Conservation (phyloP, 1,139 yeast species). For the Tardiomyces depauwii region DNA sequence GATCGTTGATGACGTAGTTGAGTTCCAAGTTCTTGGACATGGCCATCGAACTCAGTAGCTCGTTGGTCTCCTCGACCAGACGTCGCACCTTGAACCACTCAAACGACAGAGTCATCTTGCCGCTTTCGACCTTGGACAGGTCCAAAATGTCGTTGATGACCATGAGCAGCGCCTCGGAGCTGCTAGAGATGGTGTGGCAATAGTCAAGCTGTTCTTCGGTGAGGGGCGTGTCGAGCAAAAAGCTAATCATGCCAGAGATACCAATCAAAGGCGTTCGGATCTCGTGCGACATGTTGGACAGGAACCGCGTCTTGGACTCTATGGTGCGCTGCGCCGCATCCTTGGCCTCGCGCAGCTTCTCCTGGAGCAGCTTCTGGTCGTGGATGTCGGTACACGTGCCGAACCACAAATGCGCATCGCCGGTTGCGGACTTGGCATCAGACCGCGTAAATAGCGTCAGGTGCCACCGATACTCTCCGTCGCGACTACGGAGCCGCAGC, state of each 20-base stretch:
- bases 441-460: slow-evolving; percentile 19
- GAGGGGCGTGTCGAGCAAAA: slow-evolving; percentile 69
- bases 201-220: slow-evolving; percentile 75
- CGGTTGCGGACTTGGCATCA: slow-evolving; percentile 10
- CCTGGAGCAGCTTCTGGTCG: slow-evolving; percentile 34
- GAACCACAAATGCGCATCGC: slow-evolving; percentile 17
- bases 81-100: slow-evolving; percentile 67
- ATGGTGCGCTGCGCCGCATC: slow-evolving; percentile 86
- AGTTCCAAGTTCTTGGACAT: slow-evolving; percentile 65
- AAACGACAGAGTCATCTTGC: slow-evolving; percentile 71
- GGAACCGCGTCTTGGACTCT: slow-evolving; percentile 82
- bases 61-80: slow-evolving; percentile 69
- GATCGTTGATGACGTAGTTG: slow-evolving; percentile 64
- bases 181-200: slow-evolving; percentile 68
- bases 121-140: slow-evolving; percentile 75
- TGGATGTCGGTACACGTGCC: slow-evolving; percentile 27
- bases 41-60: slow-evolving; percentile 69
- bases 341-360: slow-evolving; percentile 69
- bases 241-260: slow-evolving; percentile 90
- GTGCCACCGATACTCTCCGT: slow-evolving; percentile 24
- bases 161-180: slow-evolving; percentile 64
- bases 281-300: slow-evolving; percentile 89
- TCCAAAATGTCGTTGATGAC: slow-evolving; percentile 75
- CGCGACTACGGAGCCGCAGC: slow-evolving; percentile 16
- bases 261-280: slow-evolving; percentile 88